Conservation (phyloP, 2,329 filamentous ascomycete species). For the Alternaria sp. region DNA sequence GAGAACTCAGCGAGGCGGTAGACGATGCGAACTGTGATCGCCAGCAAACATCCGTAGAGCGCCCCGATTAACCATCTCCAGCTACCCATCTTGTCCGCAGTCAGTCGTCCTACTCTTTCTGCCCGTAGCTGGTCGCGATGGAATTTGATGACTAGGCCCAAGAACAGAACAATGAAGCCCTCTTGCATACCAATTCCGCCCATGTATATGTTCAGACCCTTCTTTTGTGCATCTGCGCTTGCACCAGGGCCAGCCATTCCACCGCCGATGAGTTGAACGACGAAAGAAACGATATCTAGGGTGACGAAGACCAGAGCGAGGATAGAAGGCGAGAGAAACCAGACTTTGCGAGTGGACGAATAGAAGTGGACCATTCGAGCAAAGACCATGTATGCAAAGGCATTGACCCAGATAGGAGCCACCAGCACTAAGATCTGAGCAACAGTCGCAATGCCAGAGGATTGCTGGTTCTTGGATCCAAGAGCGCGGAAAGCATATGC, state of each 20-base stretch:
- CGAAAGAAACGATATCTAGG: slow-evolving; percentile 54
- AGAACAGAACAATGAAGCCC: slow-evolving; percentile 40
- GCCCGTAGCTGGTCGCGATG: slow-evolving; percentile 25
- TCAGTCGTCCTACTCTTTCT: slow-evolving; percentile 18
- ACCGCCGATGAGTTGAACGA: slow-evolving; percentile 54
- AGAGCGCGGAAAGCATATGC: slow-evolving; percentile 53
- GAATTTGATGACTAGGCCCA: slow-evolving; percentile 28
- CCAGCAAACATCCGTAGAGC: slow-evolving; percentile 51
- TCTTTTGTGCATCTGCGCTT: slow-evolving; percentile 37
- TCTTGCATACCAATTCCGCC: slow-evolving; percentile 33
- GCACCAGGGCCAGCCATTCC: slow-evolving; percentile 43
- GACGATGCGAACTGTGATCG: slow-evolving; percentile 55
- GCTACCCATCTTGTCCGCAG: slow-evolving; percentile 17
- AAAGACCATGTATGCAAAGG: slow-evolving; percentile 53
- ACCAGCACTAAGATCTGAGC: slow-evolving; percentile 57
- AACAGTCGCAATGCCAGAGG: slow-evolving; percentile 37
- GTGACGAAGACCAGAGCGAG: slow-evolving; percentile 49
- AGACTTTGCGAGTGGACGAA: slow-evolving; percentile 29
- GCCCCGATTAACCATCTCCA: slow-evolving; percentile 44
- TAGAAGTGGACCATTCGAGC: slow-evolving; percentile 53
- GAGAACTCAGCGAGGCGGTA: slow-evolving; percentile 57
- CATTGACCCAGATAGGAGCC: slow-evolving; percentile 55
- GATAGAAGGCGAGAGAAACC: slow-evolving; percentile 28
- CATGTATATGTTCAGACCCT: slow-evolving; percentile 55
- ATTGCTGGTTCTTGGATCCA: slow-evolving; percentile 52